Base-by-base conservation (phyloP, 2,329 filamentous ascomycete species). In the Talaromyces marneffei region DNA sequence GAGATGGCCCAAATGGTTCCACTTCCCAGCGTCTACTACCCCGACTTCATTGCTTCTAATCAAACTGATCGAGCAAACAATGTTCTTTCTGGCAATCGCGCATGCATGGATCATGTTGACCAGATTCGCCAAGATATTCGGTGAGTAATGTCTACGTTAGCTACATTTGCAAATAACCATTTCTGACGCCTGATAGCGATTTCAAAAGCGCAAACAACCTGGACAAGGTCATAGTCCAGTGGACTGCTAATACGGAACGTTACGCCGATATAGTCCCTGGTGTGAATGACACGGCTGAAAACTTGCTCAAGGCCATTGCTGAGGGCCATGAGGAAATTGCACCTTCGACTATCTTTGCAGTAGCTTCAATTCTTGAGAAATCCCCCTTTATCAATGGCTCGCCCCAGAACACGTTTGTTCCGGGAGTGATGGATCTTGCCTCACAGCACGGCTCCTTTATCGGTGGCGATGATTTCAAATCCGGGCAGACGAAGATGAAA, bases 401-500 rank as follows among this genome's bases (percentile, higher is more conserved):
- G 65, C 94, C 94, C 35, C 94, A 99, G 79, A 99, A 99, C 84
- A 99, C 94, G 44, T 97, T 99, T 71, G 93, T 99, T 20, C 93
- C 93, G 8, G 94, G 94, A 71, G 90, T 89, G 63, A 87, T 97
- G 68, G 83, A 93, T 72, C 86, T 99, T 62, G 94, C 94, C 23
- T 90, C 95, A 81, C 83, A 88, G 77, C 87, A 95, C 77, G 83
- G 85, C 61, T 86, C 92, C 65, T 99, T 96, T 81, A 92, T 99
- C 71, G 94, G 94, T 62, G 94, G 94, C 66, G 94, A 99, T 71
- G 94, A 99, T 80, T 99, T 99, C 88, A 99, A 99, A 83, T 97
- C 94, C 65, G 94, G 94, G 65, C 94, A 99, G 83, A 99, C 94
- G 75, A 99, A 99, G 87, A 99, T 99, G 94, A 99, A 99, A 82